Percentiles rank a stretch among this genome's conserved stretches.
Conservation (phyloP, 441 rosid genomes). For the Hura crepitans region DNA sequence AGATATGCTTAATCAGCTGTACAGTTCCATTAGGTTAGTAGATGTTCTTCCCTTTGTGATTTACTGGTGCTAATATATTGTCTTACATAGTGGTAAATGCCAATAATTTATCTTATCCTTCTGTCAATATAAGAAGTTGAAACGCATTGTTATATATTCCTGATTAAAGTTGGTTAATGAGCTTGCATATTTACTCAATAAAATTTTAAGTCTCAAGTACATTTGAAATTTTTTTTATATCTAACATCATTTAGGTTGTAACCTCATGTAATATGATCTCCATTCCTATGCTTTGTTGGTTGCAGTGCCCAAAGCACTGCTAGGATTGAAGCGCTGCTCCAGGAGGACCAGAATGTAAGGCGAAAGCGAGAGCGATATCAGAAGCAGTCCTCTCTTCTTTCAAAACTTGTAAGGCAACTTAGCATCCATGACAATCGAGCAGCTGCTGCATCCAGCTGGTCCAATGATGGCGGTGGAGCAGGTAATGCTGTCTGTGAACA, state of each 20-base stretch:
- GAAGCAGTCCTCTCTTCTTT: conserved; percentile 84
- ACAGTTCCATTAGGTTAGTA: conserved; percentile 83
- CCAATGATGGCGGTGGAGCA: conserved; percentile 47
- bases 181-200: neutral
- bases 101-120: neutral
- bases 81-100: conserved; percentile 4
- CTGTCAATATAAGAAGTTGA: neutral
- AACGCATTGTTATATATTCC: neutral
- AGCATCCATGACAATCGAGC: conserved; percentile 89
- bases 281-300: conserved; percentile 12
- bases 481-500: conserved; percentile 35
- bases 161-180: neutral
- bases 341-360: conserved; percentile 84
- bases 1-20: conserved; percentile 96
- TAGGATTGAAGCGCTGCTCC: conserved; percentile 80
- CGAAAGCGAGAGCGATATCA: conserved; percentile 69
- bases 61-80: neutral
- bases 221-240: neutral
- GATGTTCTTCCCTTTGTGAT: neutral
- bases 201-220: neutral
- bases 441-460: conserved; percentile 81
- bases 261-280: neutral
- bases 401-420: conserved; percentile 78
- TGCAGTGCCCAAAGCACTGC: conserved; percentile 70
- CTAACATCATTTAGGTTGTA: neutral